Base-by-base conservation (phyloP, 2,329 filamentous ascomycete species). In the Fusarium domesticum region DNA sequence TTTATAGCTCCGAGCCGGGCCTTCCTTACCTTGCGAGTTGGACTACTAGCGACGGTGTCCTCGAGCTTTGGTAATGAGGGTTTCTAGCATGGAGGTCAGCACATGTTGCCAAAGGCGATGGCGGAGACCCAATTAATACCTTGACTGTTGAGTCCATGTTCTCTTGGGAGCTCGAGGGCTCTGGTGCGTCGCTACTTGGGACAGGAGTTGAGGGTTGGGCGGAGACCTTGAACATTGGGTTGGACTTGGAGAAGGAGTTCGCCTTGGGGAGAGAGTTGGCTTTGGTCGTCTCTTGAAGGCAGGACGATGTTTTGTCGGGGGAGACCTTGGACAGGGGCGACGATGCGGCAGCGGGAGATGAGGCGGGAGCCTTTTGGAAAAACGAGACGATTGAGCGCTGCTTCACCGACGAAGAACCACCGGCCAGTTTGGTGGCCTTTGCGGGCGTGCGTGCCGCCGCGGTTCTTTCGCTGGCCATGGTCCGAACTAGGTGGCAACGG, bases 171-270 rank as follows among this genome's bases (percentile, higher is more conserved):
- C 83, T 86, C 1, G 77, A 74, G 17, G 82, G 82, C 41, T 85
- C 81, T 18, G 81, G 65, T 28, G 77, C 78, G 67, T 95, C 89
- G 67, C 89, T 95, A 66, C 88, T 95, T 5, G 89, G 85, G 6
- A 85, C 78, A 5, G 89, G 89, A 0, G 89, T 91, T 46, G 84
- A 59, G 35, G 66, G 59, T 47, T 67, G 68, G 31, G 45, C 41
- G 2, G 58, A 40, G 6, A 54, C 30, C 40, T 52, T 70, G 46
- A 74, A 74, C 2, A 45, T 49, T 4, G 42, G 17, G 19, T 50
- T 47, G 16, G 33, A 1, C 35, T 53, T 55, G 8, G 52, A 42
- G 30, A 69, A 69, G 38, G 75, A 75, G n/a, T 67, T 71, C 16
- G 71, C 70, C 58, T 76, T 61, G 45, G 67, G 66, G 16, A 68